phyloP scores from a whole-genome alignment of 208 protist species.

The Leishmania gerbilli region DNA sequence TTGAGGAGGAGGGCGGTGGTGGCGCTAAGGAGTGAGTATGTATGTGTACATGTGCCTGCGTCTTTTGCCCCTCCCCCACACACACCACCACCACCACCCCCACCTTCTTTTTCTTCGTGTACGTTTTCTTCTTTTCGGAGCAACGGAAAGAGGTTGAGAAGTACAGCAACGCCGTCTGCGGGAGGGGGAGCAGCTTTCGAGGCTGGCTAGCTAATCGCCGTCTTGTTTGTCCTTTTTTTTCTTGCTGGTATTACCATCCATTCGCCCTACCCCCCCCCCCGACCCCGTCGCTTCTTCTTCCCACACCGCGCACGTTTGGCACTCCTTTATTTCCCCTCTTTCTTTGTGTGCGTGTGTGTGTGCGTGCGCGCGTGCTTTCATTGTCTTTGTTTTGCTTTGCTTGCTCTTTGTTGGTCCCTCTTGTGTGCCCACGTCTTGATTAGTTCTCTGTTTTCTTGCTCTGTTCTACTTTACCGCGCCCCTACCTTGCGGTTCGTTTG shows the following conservation, averaged over 20 bases:
- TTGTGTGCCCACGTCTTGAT: background rate
- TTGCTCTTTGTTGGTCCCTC: background rate
- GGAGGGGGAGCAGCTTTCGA: background rate
- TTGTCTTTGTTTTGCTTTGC: background rate
- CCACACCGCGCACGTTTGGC: background rate
- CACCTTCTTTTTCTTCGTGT: too few relatives aligned
- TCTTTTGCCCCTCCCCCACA: background rate
- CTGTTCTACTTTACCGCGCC: background rate
- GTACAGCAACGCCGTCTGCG: background rate
- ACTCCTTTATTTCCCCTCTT: background rate
- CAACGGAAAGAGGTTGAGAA: background rate
- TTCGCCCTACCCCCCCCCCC: too few relatives aligned
- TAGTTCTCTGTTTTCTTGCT: background rate
- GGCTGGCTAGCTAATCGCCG: background rate
- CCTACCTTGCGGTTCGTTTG: background rate
- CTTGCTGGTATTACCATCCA: background rate
- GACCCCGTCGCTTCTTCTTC: background rate
- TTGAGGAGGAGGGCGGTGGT: too few relatives aligned
- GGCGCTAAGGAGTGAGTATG: too few relatives aligned
- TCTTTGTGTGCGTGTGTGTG: background rate
- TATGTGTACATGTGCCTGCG: background rate
- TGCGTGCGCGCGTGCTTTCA: too few relatives aligned
- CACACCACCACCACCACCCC: too few relatives aligned
- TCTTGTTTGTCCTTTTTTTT: background rate
- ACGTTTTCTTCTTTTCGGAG: background rate